Base-by-base conservation (phyloP, 1,284 basidiomycete species). In the Coniophora puteana region DNA sequence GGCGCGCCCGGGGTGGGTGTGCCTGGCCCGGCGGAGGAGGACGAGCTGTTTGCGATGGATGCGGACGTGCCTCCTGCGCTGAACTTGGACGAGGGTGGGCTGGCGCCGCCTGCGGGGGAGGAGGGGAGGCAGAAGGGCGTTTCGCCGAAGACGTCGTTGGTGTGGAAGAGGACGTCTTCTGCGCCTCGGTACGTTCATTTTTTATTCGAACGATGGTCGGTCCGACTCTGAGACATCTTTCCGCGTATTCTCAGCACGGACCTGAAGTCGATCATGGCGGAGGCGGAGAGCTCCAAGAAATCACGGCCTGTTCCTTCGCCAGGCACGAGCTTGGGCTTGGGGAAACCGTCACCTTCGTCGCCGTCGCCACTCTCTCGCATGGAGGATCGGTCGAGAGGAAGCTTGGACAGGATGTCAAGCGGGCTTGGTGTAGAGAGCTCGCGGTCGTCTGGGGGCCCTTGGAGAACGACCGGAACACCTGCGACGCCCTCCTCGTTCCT, bases 221-320 rank as follows among this genome's bases (percentile, higher is more conserved):
- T 31, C 14, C 31, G 29, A 14, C 36, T 26, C 18, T 40, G 25
- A 20, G 36, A 24, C 20, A 12, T 29, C 18, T 40, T 13, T 28
- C 3, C 30, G 13, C 42, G n/a, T n/a, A 21, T 22, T 43, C 24
- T 43, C 49, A 90, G 85, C 21, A 76, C 83, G 8, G 90, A 95
- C 55, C 81, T 96, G 71, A 83, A 88, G 51, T 69, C 78, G 16
- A 83, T 97, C 47, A 92, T 96, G 79, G 89, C 87, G 0, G 89
- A 92, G 58, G 78, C 80, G 1, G 77, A 78, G 30, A 64, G 44
- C 20, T 51, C 53, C 21, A 61, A 59, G 44, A 47, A 36, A 16
- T 38, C 42, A 3, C 27, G 17, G n/a, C 33, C 34, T 31, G 25
- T 44, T 18, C 24, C 34, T 8, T 28, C 43, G 17, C 22, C 36